These are phyloP conservation scores for Solanum virginianum DNA, from an alignment of 257 asterid genomes.

Conservation along the genomic window DNA sequence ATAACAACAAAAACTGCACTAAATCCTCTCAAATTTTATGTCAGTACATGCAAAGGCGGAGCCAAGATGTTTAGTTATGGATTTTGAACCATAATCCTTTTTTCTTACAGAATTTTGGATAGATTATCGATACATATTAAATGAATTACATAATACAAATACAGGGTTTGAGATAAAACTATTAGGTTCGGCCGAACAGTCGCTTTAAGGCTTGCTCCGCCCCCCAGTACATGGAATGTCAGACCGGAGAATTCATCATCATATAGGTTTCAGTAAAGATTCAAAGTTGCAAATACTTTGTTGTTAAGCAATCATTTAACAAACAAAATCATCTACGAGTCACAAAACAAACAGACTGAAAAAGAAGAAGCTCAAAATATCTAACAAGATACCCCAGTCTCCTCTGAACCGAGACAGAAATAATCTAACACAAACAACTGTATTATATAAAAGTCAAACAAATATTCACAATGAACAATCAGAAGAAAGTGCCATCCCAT, in stretches of 20 bases:
- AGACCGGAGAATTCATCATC: neutral
- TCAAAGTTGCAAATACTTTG: neutral
- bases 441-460: neutral
- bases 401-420: neutral
- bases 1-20: neutral
- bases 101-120: neutral
- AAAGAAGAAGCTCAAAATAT: neutral
- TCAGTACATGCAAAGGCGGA: neutral
- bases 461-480: neutral
- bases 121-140: neutral
- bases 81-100: neutral
- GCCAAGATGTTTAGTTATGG: neutral
- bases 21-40: neutral
- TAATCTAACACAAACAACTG: neutral
- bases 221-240: neutral
- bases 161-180: neutral
- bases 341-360: neutral
- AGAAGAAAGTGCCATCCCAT: neutral
- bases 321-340: neutral
- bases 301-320: neutral
- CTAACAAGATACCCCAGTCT: neutral
- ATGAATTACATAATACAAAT: neutral
- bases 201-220: neutral
- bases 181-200: neutral
- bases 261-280: neutral